These are phyloP conservation scores for Phytophthora chlamydospora DNA, from an alignment of 352 stramenopile species.

Conservation along the genomic window DNA sequence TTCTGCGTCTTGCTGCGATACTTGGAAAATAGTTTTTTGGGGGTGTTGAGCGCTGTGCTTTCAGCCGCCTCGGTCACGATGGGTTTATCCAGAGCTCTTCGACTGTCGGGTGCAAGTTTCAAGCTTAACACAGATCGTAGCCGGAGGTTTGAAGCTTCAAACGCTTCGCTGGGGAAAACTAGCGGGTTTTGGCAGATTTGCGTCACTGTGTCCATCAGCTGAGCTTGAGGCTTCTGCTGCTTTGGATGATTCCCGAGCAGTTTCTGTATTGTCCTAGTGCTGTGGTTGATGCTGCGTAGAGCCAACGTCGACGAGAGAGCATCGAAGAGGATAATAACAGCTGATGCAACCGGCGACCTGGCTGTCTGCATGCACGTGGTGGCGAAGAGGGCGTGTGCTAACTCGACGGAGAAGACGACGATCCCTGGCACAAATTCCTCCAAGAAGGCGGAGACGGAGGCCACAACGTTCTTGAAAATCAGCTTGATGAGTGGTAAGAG, in stretches of 20 bases:
- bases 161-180: no score
- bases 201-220: no score
- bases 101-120: no score
- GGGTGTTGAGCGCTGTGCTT: no score
- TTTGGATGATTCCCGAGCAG: background rate
- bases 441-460: background rate
- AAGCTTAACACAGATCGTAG: no score
- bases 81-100: no score
- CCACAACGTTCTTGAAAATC: background rate
- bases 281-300: background rate
- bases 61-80: no score
- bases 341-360: background rate
- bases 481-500: slow-evolving; percentile 1
- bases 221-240: background rate
- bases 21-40: no score
- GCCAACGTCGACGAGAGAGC: background rate
- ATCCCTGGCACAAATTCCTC: slow-evolving; percentile 3
- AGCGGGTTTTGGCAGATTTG: no score
- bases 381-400: slow-evolving; percentile 1
- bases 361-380: slow-evolving; percentile 7
- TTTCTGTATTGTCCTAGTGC: background rate
- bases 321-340: slow-evolving; percentile 5
- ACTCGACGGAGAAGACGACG: slow-evolving; percentile 3
- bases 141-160: no score
- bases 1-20: no score